Conservation (phyloP, 345 rosid genomes). For the Theobroma cacao region DNA sequence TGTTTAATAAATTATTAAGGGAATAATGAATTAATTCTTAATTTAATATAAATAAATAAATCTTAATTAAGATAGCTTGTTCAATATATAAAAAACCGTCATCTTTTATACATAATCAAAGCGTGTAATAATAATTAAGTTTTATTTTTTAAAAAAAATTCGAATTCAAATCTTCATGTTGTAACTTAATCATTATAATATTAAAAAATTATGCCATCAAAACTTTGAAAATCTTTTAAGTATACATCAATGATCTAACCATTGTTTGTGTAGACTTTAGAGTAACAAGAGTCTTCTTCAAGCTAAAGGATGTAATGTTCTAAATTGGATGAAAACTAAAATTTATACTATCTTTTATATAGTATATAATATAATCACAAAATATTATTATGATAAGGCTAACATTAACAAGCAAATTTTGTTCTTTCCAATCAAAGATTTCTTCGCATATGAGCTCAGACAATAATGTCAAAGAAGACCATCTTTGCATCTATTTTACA, state of each 20-base stretch:
- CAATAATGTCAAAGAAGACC: too few species aligned
- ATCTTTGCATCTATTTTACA: neutral
- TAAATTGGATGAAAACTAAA: neutral
- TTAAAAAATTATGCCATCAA: neutral
- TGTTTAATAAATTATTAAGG: too few species aligned
- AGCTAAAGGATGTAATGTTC: neutral
- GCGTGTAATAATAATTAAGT: neutral
- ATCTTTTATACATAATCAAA: neutral
- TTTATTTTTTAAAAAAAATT: neutral
- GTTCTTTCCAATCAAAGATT: too few species aligned
- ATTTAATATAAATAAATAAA: neutral
- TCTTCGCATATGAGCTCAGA: too few species aligned
- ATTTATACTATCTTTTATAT: too few species aligned
- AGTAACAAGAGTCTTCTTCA: neutral
- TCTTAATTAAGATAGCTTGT: neutral
- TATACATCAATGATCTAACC: neutral
- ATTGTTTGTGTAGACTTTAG: too few species aligned
- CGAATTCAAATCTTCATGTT: neutral
- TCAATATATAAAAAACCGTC: neutral
- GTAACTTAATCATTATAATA: neutral
- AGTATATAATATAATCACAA: too few species aligned
- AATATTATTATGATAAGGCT: too few species aligned
- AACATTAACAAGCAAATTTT: neutral
- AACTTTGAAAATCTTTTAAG: neutral
- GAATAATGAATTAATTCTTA: neutral